A percentile compares a stretch with the other conserved stretches of the same genome.
Conservation (phyloP, 345 rosid species). For the Lepidium africanum region DNA sequence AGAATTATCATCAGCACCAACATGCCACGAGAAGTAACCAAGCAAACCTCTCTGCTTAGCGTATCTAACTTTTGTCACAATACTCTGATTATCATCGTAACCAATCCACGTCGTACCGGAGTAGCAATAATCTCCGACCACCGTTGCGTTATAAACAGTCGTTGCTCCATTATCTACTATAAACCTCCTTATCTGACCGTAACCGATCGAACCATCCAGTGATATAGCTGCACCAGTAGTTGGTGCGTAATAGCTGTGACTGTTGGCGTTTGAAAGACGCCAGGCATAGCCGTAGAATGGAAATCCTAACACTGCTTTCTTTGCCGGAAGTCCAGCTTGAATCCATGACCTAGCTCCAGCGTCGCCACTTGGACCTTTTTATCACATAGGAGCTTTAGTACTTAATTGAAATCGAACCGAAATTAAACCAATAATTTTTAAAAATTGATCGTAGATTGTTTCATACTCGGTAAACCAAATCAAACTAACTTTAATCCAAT, state of each 20-base stretch:
- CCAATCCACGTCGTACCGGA: slow-evolving; percentile 54
- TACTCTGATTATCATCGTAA: slow-evolving; percentile 43
- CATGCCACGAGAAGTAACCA: slow-evolving; percentile 79
- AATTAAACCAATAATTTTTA: too few relatives aligned
- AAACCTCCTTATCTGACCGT: slow-evolving; percentile 29
- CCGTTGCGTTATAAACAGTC: slow-evolving; percentile 32
- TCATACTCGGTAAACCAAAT: too few relatives aligned
- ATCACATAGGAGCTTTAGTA: background rate
- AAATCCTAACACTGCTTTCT: slow-evolving; percentile 53
- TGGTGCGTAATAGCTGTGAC: slow-evolving; percentile 45
- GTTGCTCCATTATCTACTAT: slow-evolving; percentile 33
- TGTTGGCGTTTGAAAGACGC: slow-evolving; percentile 41
- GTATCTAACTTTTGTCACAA: slow-evolving; percentile 40
- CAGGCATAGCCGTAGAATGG: slow-evolving; percentile 60
- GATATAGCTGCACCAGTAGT: slow-evolving; percentile 34
- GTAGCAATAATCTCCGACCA: slow-evolving; percentile 46
- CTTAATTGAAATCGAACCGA: background rate
- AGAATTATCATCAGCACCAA: slow-evolving; percentile 45
- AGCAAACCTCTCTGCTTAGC: slow-evolving; percentile 43
- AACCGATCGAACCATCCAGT: slow-evolving; percentile 23
- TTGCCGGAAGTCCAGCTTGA: slow-evolving; percentile 36
- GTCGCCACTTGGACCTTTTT: slow-evolving; percentile 43
- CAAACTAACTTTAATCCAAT: too few relatives aligned
- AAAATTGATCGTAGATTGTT: too few relatives aligned
- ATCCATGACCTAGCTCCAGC: slow-evolving; percentile 50